Conservation (phyloP, 352 stramenopile species). For the Proteromonas lacertae region DNA sequence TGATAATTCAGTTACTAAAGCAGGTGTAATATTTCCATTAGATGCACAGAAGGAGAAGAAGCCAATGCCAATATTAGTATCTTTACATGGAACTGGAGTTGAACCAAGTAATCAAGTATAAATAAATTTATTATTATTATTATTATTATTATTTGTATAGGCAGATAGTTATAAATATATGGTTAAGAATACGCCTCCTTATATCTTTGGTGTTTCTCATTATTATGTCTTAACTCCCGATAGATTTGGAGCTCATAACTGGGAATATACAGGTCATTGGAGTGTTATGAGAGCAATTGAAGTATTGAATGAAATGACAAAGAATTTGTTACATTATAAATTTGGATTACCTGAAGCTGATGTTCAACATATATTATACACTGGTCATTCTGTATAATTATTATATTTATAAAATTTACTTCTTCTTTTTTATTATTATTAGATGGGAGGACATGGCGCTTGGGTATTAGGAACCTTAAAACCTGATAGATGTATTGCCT, state of each 20-base stretch:
- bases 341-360: no score
- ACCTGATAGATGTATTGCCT: neutral
- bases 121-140: no score
- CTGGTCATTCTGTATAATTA: no score
- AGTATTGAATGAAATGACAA: neutral
- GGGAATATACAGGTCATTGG: slow-evolving; percentile 1
- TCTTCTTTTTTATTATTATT: slow-evolving; percentile 1
- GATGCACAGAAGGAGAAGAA: no score
- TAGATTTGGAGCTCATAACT: slow-evolving; percentile 4
- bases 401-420: no score
- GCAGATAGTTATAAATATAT: slow-evolving; percentile 3
- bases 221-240: slow-evolving; percentile 1
- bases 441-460: slow-evolving; percentile 4
- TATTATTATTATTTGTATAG: no score
- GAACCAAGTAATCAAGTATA: neutral
- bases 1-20: slow-evolving; percentile 1
- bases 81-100: slow-evolving; percentile 2
- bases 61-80: neutral
- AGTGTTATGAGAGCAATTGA: neutral
- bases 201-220: slow-evolving; percentile 1
- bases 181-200: neutral
- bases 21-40: neutral
- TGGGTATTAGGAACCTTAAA: neutral
- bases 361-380: no score
- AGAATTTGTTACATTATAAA: no score